Percentiles rank a stretch among this genome's conserved stretches.
Evolutionary conservation across 306 rosid genomes (phyloP).

Genomic region (Gynostemma pentaphyllum): DNA sequence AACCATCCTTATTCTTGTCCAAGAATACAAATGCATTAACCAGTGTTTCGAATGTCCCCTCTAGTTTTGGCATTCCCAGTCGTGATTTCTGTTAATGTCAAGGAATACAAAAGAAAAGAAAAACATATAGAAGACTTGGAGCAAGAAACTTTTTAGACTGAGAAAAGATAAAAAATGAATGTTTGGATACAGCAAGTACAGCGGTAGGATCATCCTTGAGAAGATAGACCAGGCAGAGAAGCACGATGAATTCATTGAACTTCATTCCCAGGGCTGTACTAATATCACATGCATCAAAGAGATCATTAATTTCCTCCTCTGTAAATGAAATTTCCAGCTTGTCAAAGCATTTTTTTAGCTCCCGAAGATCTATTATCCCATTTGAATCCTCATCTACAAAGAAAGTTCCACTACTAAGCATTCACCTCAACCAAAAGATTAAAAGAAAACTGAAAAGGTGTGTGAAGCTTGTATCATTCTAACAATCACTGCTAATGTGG

Average conservation of each 20-base stretch:
- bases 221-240: conserved; percentile 74
- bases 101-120: conserved; percentile 19
- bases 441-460: conserved; percentile 15
- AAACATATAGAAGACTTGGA: conserved; percentile 5
- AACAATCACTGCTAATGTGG: too few species aligned
- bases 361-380: conserved; percentile 64
- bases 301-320: conserved; percentile 67
- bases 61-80: conserved; percentile 61
- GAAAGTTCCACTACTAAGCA: not conserved
- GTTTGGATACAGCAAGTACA: conserved; percentile 44
- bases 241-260: conserved; percentile 84
- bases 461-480: not conserved
- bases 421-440: not conserved
- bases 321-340: conserved; percentile 55
- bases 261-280: conserved; percentile 64
- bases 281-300: conserved; percentile 79
- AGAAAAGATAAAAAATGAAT: not conserved
- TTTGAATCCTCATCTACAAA: conserved; percentile 77
- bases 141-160: not conserved
- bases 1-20: conserved; percentile 91
- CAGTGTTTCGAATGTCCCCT: conserved; percentile 79
- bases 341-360: conserved; percentile 59
- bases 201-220: conserved; percentile 56
- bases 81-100: conserved; percentile 59
- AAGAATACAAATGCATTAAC: conserved; percentile 85